Evolutionary conservation across 345 rosid genomes (phyloP).

Genomic region (Eucalyptus erythrocorys): DNA sequence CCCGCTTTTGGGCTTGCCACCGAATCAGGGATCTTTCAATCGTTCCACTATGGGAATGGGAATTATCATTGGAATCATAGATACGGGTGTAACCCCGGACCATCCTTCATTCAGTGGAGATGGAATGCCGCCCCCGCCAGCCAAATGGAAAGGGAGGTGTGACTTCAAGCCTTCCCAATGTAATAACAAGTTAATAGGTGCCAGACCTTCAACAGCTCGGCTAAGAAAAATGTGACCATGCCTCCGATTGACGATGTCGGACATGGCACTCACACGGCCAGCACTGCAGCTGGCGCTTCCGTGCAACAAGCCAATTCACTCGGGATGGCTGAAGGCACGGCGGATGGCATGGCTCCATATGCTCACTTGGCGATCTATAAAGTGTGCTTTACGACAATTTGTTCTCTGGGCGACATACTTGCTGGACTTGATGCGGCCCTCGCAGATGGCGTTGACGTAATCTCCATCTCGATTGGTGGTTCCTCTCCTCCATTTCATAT

Average conservation of each 20-base stretch:
- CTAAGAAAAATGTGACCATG: background rate
- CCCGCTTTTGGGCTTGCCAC: background rate
- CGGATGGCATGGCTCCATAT: background rate
- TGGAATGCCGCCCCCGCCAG: background rate
- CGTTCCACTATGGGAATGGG: background rate
- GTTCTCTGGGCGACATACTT: background rate
- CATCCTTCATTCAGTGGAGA: background rate
- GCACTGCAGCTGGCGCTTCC: background rate
- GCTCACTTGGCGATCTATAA: background rate
- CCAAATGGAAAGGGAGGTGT: background rate
- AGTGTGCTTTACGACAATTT: rapidly evolving
- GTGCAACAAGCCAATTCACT: background rate
- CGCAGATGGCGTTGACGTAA: background rate
- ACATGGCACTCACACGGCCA: background rate
- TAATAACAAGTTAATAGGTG: background rate
- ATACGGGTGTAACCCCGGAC: background rate
- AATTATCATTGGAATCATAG: background rate
- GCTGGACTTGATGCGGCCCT: background rate
- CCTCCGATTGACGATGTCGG: background rate
- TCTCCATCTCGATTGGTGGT: background rate
- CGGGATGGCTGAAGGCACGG: background rate
- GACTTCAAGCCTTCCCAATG: background rate
- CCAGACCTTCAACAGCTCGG: background rate
- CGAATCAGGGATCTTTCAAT: background rate
- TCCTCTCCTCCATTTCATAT: background rate